Evolutionary conservation across 176 grass and related monocot species (phyloP).

Genomic region (Coix lacrymajobi): DNA sequence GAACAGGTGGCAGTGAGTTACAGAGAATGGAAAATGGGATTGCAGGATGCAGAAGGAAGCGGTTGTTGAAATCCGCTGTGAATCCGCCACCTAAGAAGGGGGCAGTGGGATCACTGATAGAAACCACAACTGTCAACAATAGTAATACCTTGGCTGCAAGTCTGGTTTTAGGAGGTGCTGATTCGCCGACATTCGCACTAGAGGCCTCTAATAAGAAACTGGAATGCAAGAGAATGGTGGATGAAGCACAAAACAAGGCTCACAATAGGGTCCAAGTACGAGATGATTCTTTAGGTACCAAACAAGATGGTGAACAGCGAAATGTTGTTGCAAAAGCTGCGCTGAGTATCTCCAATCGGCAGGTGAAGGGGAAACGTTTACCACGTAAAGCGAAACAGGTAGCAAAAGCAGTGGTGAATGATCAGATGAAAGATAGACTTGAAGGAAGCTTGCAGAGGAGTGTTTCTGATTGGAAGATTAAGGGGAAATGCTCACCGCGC

Average conservation of each 20-base stretch:
- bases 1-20: neutral
- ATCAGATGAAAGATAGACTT: neutral
- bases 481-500: neutral
- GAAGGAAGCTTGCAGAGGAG: neutral
- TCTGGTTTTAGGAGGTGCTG: neutral
- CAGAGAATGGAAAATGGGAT: neutral
- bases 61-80: constrained; percentile 35
- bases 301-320: neutral
- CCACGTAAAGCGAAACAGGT: neutral
- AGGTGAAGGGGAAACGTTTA: constrained; percentile 1
- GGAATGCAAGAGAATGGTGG: constrained; percentile 2
- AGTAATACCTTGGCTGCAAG: neutral
- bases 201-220: neutral
- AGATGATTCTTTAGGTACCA: neutral
- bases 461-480: neutral
- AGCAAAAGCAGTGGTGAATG: neutral
- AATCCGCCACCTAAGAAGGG: constrained; percentile 49
- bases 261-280: neutral
- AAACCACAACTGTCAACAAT: neutral
- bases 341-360: neutral
- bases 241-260: neutral
- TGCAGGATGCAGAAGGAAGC: constrained; percentile 23
- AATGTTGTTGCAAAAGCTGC: neutral
- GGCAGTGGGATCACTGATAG: neutral
- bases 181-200: neutral